Conservation (phyloP, 208 protist species). For the Novymonas esmeraldas region DNA sequence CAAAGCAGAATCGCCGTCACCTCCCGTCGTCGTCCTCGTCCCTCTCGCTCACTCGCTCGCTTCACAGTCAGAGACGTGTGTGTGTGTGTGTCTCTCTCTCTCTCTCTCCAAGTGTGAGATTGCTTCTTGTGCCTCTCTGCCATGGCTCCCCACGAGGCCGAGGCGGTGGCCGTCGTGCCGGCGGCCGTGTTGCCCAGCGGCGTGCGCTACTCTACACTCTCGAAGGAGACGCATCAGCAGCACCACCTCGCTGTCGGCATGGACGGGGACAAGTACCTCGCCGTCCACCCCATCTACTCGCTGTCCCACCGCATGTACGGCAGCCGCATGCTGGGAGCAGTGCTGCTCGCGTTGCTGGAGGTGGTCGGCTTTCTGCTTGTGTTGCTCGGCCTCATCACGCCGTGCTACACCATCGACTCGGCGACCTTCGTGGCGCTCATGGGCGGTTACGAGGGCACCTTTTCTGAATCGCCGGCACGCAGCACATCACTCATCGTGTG, state of each 20-base stretch:
- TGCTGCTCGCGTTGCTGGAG: constrained; percentile 2
- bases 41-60: too few species aligned
- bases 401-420: neutral
- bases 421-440: neutral
- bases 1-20: too few species aligned
- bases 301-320: neutral
- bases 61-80: too few species aligned
- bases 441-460: neutral
- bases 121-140: too few species aligned
- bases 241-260: constrained; percentile 4
- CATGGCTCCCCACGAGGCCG: too few species aligned
- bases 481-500: neutral
- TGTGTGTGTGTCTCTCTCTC: constrained; percentile 2
- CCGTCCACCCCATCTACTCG: constrained; percentile 6
- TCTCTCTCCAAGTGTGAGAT: too few species aligned
- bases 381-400: constrained; percentile 3
- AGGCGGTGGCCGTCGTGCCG: constrained; percentile 2
- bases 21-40: neutral
- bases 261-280: neutral
- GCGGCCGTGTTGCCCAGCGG: neutral
- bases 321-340: neutral
- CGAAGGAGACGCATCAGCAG: neutral
- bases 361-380: neutral
- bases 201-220: neutral
- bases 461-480: neutral